Evolutionary conservation across 495 filamentous ascomycete genomes (phyloP).

Genomic region (Staphylotrichum tortipilum): DNA sequence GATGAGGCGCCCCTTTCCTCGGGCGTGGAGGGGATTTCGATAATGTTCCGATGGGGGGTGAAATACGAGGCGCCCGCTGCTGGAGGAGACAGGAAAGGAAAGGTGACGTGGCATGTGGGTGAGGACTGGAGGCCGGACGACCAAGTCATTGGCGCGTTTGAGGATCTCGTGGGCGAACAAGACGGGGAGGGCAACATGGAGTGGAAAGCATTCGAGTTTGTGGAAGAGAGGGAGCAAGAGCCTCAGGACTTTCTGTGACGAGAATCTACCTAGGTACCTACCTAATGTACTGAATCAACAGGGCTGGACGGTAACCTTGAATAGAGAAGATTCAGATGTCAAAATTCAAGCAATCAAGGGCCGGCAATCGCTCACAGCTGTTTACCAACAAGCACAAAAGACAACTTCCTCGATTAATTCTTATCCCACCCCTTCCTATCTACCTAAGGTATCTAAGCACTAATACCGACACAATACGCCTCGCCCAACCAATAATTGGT

Average conservation of each 20-base stretch:
- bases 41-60: not conserved
- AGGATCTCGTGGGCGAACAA: not conserved
- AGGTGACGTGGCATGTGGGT: not conserved
- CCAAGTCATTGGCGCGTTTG: not conserved
- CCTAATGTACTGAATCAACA: not conserved
- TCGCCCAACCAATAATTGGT: constrained; percentile 12
- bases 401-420: too few relatives aligned
- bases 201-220: not conserved
- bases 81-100: not conserved
- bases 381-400: not conserved
- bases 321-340: too few relatives aligned
- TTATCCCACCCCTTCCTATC: not conserved
- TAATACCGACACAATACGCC: constrained; percentile 18
- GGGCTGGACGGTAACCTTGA: too few relatives aligned
- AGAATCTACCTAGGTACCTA: not conserved
- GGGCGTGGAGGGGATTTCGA: not conserved
- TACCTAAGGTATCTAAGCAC: not conserved
- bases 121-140: not conserved
- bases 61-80: not conserved
- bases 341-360: too few relatives aligned
- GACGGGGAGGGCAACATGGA: not conserved
- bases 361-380: not conserved
- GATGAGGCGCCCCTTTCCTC: not conserved
- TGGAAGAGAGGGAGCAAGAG: not conserved
- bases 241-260: not conserved